Evolutionary conservation across 768 basidiomycete genomes (phyloP).

Genomic region (Cyclocybe aegerita): DNA sequence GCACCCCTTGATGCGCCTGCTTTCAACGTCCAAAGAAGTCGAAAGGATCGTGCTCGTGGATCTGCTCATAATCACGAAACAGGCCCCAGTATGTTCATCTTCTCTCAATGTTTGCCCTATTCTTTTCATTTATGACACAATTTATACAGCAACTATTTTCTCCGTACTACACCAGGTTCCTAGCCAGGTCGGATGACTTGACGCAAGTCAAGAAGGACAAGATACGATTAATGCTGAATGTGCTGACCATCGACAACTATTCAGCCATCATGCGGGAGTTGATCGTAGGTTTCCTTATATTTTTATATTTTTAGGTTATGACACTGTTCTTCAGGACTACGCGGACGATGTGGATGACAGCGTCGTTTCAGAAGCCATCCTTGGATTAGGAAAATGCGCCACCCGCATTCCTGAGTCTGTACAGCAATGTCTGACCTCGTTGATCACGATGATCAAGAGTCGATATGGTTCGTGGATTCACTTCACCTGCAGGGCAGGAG

Average conservation of each 20-base stretch:
- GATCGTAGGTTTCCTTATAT: constrained; percentile 53
- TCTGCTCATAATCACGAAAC: constrained; percentile 60
- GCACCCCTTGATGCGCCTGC: constrained; percentile 71
- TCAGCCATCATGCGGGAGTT: constrained; percentile 78
- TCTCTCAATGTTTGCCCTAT: background rate
- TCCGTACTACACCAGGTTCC: constrained; percentile 62
- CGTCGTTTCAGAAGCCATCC: constrained; percentile 71
- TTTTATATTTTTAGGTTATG: background rate
- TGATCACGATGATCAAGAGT: constrained; percentile 81
- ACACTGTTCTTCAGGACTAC: constrained; percentile 57
- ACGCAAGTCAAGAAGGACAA: constrained; percentile 71
- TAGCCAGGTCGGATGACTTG: constrained; percentile 68
- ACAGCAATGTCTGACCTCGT: constrained; percentile 68
- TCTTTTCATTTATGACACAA: background rate
- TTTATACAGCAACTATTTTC: constrained; percentile 57
- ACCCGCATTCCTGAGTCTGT: constrained; percentile 64
- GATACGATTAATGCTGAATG: constrained; percentile 65
- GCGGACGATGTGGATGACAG: constrained; percentile 74
- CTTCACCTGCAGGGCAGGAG: background rate
- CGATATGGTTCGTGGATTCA: constrained; percentile 53
- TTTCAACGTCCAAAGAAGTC: constrained; percentile 68
- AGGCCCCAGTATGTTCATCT: constrained; percentile 56
- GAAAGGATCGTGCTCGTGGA: constrained; percentile 76
- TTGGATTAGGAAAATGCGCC: constrained; percentile 78
- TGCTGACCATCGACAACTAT: constrained; percentile 68